Evolutionary conservation across 1,139 yeast genomes (phyloP).

Genomic region (Hyphopichia burtonii): DNA sequence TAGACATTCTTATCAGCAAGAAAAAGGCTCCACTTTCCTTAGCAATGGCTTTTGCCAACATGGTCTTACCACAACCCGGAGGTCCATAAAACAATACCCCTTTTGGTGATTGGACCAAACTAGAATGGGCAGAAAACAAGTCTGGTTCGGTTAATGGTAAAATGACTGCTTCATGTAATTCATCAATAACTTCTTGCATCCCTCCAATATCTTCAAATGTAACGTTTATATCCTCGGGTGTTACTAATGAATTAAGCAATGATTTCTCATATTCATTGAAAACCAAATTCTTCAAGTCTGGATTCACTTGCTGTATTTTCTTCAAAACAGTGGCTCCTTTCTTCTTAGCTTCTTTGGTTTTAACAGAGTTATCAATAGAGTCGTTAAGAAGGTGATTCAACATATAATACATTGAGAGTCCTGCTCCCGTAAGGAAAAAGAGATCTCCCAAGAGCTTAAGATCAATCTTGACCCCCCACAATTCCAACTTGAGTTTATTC

Average conservation of each 20-base stretch:
- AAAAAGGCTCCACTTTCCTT: slow-evolving; percentile 91
- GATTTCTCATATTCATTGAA: slow-evolving; percentile 77
- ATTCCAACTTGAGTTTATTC: slow-evolving; percentile 36
- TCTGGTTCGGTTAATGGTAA: slow-evolving; percentile 81
- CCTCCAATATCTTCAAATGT: slow-evolving; percentile 88
- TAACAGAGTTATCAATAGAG: slow-evolving; percentile 49
- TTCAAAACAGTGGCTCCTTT: slow-evolving; percentile 65
- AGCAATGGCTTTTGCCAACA: slow-evolving; percentile 95
- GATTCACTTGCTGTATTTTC: slow-evolving; percentile 56
- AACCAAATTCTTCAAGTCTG: slow-evolving; percentile 52
- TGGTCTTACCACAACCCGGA: slow-evolving; percentile 97
- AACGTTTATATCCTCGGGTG: slow-evolving; percentile 79
- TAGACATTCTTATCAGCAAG: slow-evolving; percentile 88
- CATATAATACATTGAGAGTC: slow-evolving; percentile 76
- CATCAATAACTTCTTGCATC: slow-evolving; percentile 75
- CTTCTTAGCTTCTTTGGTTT: slow-evolving; percentile 63
- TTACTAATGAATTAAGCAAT: slow-evolving; percentile 72
- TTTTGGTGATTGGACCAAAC: slow-evolving; percentile 82
- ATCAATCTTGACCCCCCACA: slow-evolving; percentile 49
- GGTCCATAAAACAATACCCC: slow-evolving; percentile 95
- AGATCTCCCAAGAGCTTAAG: slow-evolving; percentile 61
- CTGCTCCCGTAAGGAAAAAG: slow-evolving; percentile 75
- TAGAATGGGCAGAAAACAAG: slow-evolving; percentile 58
- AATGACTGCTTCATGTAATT: slow-evolving; percentile 81
- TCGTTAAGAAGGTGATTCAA: slow-evolving; percentile 59